These are phyloP conservation scores for Botryotinia narcissicola DNA, from an alignment of 2,329 filamentous ascomycete species.

Conservation along the genomic window DNA sequence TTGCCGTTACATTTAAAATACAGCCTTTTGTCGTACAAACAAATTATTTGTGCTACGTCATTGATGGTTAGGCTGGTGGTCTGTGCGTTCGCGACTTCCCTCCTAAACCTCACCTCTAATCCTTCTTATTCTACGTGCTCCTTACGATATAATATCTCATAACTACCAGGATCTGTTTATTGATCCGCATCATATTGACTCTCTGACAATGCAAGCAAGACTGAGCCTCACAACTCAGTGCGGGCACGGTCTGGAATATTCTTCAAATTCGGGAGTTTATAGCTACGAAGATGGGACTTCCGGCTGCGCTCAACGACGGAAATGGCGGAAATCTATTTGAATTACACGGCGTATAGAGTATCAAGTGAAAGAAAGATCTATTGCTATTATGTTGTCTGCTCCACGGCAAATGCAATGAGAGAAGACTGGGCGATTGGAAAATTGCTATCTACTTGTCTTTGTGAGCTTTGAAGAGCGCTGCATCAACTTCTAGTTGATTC, in stretches of 20 bases:
- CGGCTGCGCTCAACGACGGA: background rate
- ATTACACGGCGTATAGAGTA: background rate
- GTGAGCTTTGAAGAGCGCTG: background rate
- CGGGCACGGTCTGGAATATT: background rate
- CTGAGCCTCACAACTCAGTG: background rate
- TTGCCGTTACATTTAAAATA: background rate
- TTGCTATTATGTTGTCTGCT: background rate
- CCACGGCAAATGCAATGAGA: background rate
- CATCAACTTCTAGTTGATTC: background rate
- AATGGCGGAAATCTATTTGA: background rate
- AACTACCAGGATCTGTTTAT: background rate
- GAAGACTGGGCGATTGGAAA: background rate
- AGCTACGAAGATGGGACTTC: background rate
- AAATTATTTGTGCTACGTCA: conserved; percentile 13
- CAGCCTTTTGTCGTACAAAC: background rate
- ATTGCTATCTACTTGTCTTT: background rate
- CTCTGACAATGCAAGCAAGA: background rate
- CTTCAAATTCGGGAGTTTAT: background rate
- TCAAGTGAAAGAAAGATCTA: background rate
- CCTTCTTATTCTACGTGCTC: background rate
- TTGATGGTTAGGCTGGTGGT: conserved; percentile 2
- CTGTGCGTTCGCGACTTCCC: background rate
- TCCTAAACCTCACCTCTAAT: background rate
- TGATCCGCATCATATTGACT: background rate
- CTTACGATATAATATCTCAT: background rate